Base-by-base conservation (phyloP, 176 grass and related monocot genomes). In the Oropetium thomaeum region DNA sequence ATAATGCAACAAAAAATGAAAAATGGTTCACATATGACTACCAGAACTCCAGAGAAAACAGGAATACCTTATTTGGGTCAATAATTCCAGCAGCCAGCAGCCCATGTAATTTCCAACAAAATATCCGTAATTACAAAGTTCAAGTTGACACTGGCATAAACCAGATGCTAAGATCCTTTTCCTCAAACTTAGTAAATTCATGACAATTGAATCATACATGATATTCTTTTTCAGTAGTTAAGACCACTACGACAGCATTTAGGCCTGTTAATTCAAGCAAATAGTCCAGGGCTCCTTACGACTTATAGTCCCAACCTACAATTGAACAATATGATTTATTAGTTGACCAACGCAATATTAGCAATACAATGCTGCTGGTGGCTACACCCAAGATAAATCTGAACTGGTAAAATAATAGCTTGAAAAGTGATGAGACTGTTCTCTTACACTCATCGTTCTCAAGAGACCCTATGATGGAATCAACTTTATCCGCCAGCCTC, bases 81-180 rank as follows among this genome's bases (percentile, higher is more conserved):
- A 96, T 90, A 73, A 79, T 76, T 62, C 87, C 78, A 74, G 48
- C 79, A 79, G 79, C 69, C 71, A 90, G 86, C 70, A 80, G 67
- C 84, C 79, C 82, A 86, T 58, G n/a, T 90, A 77, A 57, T 92
- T 92, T 43, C 87, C 87, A 73, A 68, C 82, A 75, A 86, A 86
- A 74, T 87, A 85, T 58, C 89, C 92, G 42, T 76, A 82, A 35
- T 73, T 96, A 31, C 45, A 68, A 71, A 82, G 58, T 77, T 96
- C 38, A 55, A 62, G 81, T 84, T 84, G 70, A 83, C 93, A 70
- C 78, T 84, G 41, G 77, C 54, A 72, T 65, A 48, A 70, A 88
- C 72, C 82, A 89, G 45, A 83, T 69, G 62, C 59, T 58, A 11
- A 52, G 26, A 35, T 33, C 23, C 44, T n/a, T 65, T 40, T 59